Evolutionary conservation across 352 stramenopile genomes (phyloP).

Genomic region (Blastocystis sp.): DNA sequence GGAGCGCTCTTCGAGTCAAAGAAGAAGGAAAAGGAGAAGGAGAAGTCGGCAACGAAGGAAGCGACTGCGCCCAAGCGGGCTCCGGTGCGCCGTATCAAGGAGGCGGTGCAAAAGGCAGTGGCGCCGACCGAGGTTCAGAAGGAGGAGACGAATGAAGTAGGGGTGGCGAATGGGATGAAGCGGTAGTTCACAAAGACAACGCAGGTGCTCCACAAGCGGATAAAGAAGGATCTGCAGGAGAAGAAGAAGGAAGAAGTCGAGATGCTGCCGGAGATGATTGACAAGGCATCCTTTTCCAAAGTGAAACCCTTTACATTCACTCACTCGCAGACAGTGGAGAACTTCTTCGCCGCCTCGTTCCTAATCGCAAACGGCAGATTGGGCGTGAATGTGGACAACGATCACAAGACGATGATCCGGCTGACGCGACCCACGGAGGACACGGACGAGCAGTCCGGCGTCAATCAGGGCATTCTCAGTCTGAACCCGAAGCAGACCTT

Average conservation of each 20-base stretch:
- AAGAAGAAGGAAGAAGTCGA: constrained; percentile 14
- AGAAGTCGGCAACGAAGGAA: not conserved
- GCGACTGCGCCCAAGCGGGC: not conserved
- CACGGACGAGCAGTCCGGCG: not conserved
- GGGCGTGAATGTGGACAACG: not conserved
- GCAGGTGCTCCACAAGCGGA: not conserved
- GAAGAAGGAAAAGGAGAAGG: not conserved
- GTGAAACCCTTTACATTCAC: not conserved
- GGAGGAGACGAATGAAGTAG: constrained; percentile 19
- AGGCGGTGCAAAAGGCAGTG: too few relatives aligned
- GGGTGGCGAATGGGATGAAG: not conserved
- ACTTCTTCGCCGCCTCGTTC: constrained; percentile 37
- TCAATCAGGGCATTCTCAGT: constrained; percentile 48
- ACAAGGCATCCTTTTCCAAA: constrained; percentile 23
- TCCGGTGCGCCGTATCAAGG: too few relatives aligned
- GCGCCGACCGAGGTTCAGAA: too few relatives aligned
- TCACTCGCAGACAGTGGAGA: constrained; percentile 31
- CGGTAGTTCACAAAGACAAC: constrained; percentile 30
- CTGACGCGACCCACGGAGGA: not conserved
- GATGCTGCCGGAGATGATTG: constrained; percentile 23
- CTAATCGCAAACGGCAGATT: constrained; percentile 32
- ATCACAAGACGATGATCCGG: not conserved
- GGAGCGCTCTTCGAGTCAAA: not conserved
- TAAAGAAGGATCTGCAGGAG: not conserved
- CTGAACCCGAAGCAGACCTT: constrained; percentile 16